Percentiles rank a stretch among this genome's conserved stretches.
These are phyloP conservation scores for Zelonia costaricensis DNA, from an alignment of 208 protist genomes.

Conservation along the genomic window DNA sequence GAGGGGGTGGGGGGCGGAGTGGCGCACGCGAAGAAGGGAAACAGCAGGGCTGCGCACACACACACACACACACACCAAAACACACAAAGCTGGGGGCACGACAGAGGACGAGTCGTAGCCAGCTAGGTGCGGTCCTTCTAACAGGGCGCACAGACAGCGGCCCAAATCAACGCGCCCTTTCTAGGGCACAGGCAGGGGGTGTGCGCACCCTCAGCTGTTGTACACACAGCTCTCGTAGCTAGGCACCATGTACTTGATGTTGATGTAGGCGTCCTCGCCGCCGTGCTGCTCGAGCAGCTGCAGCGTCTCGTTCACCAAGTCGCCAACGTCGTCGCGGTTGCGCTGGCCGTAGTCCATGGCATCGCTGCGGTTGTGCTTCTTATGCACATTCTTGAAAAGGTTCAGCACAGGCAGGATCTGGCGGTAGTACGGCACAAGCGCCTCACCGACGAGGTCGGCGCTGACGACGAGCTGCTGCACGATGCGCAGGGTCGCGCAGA, in stretches of 20 bases:
- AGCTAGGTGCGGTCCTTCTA: too few species aligned
- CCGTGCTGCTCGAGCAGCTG: slow-evolving; percentile 92
- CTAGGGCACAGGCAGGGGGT: too few species aligned
- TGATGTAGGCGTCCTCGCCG: slow-evolving; percentile 94
- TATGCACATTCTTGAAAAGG: slow-evolving; percentile 97
- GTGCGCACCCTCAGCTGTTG: slow-evolving; percentile 68
- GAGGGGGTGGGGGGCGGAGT: too few species aligned
- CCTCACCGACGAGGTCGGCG: slow-evolving; percentile 96
- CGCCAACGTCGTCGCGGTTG: slow-evolving; percentile 96
- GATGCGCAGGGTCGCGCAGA: slow-evolving; percentile 96
- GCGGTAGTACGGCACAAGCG: slow-evolving; percentile 99
- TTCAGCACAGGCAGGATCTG: slow-evolving; percentile 99
- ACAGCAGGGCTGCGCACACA: not conserved
- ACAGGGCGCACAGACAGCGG: too few species aligned
- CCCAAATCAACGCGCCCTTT: too few species aligned
- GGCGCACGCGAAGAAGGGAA: slow-evolving; percentile 2
- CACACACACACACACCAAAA: not conserved
- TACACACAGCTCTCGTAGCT: slow-evolving; percentile 93
- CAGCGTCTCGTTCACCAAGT: slow-evolving; percentile 98
- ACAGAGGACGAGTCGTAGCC: too few species aligned
- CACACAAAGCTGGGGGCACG: too few species aligned
- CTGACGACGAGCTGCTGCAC: slow-evolving; percentile 97
- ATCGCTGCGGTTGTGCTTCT: slow-evolving; percentile 90
- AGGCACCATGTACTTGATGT: slow-evolving; percentile 97
- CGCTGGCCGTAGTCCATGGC: slow-evolving; percentile 97